Percentiles rank a stretch among this genome's conserved stretches.
Evolutionary conservation across 2,329 filamentous ascomycete genomes (phyloP).

Genomic region (Cylindrodendrum hubeiense): DNA sequence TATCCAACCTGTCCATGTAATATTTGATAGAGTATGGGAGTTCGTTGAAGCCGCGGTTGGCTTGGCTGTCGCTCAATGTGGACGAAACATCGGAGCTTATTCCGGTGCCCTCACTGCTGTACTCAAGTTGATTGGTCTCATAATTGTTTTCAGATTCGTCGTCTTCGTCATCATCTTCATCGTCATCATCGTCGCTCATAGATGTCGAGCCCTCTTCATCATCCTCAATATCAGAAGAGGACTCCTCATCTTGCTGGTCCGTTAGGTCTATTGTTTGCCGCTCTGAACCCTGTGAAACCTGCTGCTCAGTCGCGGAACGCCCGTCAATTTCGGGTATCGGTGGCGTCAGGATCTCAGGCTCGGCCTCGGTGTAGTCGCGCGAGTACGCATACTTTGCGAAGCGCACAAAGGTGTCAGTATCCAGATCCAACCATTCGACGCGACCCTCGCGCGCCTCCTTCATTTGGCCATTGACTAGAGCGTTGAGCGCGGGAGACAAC

Average conservation of each 20-base stretch:
- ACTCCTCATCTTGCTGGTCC: neutral
- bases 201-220: neutral
- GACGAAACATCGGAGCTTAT: slow-evolving; percentile 16
- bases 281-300: neutral
- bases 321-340: neutral
- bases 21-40: slow-evolving; percentile 27
- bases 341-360: slow-evolving; percentile 23
- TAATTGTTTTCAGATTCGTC: neutral
- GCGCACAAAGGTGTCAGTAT: slow-evolving; percentile 44
- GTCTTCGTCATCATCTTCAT: neutral
- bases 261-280: slow-evolving; percentile 8
- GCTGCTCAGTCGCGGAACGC: neutral
- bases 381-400: slow-evolving; percentile 44
- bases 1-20: slow-evolving; percentile 23
- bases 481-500: slow-evolving; percentile 37
- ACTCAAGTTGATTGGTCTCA: neutral
- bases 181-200: slow-evolving; percentile 1
- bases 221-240: neutral
- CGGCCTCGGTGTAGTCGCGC: slow-evolving; percentile 36
- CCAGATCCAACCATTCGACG: slow-evolving; percentile 41
- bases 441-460: slow-evolving; percentile 40
- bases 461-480: slow-evolving; percentile 42
- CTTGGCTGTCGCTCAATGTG: slow-evolving; percentile 18
- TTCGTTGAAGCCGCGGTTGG: neutral
- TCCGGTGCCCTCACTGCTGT: neutral